Conservation (phyloP, 768 basidiomycete genomes). For the Russula earlei region DNA sequence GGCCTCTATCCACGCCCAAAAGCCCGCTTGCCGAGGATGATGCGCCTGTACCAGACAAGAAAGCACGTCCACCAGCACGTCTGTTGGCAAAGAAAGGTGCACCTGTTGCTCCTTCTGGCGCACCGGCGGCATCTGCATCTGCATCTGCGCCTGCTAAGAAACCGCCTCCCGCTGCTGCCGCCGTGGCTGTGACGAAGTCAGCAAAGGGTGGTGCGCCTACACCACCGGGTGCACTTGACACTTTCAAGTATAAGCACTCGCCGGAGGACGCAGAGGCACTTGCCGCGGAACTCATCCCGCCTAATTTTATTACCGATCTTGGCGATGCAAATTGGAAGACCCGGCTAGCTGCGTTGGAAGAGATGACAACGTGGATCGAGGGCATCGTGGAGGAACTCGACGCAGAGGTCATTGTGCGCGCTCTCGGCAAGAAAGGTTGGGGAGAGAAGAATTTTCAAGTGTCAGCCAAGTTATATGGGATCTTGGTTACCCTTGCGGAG, state of each 20-base stretch:
- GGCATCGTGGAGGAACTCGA: constrained; percentile 57
- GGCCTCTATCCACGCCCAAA: constrained; percentile 23
- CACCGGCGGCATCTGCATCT: constrained; percentile 22
- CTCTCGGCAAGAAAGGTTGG: constrained; percentile 90
- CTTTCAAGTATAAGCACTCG: constrained; percentile 84
- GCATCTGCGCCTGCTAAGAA: constrained; percentile 35
- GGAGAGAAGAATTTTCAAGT: constrained; percentile 99
- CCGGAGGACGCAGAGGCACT: constrained; percentile 87
- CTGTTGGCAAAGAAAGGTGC: constrained; percentile 49
- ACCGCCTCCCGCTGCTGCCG: constrained; percentile 27
- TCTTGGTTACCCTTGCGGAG: constrained; percentile 65
- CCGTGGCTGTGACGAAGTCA: constrained; percentile 29
- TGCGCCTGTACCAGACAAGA: constrained; percentile 23
- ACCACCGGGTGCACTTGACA: constrained; percentile 53
- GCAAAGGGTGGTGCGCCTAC: constrained; percentile 41
- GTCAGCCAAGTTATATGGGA: constrained; percentile 78
- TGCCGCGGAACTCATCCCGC: constrained; percentile 63
- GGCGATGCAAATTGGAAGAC: constrained; percentile 93
- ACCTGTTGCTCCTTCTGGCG: constrained; percentile 23
- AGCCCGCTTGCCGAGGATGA: constrained; percentile 30
- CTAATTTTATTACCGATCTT: constrained; percentile 58
- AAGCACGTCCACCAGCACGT: constrained; percentile 37
- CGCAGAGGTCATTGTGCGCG: constrained; percentile 80
- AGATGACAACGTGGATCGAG: constrained; percentile 77
- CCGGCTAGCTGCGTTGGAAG: constrained; percentile 78